Conservation (phyloP, 345 rosid genomes). For the Toxicodendron radicans region DNA sequence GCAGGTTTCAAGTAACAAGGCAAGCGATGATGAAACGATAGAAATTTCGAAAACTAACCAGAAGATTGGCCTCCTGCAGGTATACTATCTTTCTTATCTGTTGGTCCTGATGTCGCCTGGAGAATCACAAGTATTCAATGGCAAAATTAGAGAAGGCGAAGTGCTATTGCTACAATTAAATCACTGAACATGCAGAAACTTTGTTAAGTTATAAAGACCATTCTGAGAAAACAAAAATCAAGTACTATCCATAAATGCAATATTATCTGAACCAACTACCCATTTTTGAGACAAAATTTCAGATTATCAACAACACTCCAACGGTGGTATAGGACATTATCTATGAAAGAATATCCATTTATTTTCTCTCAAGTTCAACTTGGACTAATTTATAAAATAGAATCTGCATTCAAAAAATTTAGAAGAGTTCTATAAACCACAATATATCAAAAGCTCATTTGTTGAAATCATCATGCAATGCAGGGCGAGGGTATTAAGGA, state of each 20-base stretch:
- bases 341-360: background rate
- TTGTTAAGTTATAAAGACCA: background rate
- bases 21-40: background rate
- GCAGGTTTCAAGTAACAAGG: background rate
- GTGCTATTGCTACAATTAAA: background rate
- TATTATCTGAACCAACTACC: no score
- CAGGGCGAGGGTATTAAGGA: no score
- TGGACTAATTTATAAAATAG: background rate
- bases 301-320: background rate
- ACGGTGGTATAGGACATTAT: background rate
- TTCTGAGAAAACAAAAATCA: background rate
- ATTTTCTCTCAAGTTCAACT: background rate
- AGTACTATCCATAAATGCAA: no score
- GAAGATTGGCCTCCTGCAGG: slow-evolving; percentile 52
- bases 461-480: no score
- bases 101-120: slow-evolving; percentile 46
- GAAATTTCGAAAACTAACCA: slow-evolving; percentile 43
- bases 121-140: slow-evolving; percentile 20
- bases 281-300: background rate
- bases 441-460: no score
- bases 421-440: background rate
- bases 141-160: background rate
- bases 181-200: background rate
- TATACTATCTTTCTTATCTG: slow-evolving; percentile 40
- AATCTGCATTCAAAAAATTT: background rate